A percentile compares a stretch with the other conserved stretches of the same genome.
Conservation (phyloP, 2,329 filamentous ascomycete species). For the Lecanosticta acicola region DNA sequence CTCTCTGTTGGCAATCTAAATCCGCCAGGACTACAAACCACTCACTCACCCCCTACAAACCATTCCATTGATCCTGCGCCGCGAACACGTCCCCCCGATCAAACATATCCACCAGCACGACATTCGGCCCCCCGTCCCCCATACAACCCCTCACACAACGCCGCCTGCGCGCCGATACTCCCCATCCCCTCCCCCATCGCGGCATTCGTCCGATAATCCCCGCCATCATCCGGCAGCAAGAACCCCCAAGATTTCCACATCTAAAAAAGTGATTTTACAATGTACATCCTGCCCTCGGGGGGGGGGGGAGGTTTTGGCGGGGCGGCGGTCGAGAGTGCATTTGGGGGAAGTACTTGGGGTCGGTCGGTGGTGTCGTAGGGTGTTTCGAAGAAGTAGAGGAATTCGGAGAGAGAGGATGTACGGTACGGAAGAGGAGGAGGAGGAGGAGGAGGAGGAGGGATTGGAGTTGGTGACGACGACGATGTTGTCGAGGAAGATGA, state of each 20-base stretch:
- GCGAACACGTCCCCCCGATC: conserved; percentile 40
- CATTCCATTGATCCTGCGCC: conserved; percentile 39
- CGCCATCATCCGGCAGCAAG: conserved; percentile 37
- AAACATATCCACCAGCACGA: conserved; percentile 43
- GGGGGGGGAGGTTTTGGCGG: too few relatives aligned
- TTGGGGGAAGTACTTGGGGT: too few relatives aligned
- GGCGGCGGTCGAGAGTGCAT: too few relatives aligned
- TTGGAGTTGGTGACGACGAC: conserved; percentile 71
- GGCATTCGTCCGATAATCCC: conserved; percentile 39
- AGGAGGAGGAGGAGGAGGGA: too few relatives aligned
- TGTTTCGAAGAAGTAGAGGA: conserved; percentile 44
- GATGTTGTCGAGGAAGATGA: conserved; percentile 77
- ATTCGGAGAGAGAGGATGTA: too few relatives aligned
- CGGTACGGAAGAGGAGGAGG: too few relatives aligned
- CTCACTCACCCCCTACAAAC: conserved; percentile 1
- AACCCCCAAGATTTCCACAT: conserved; percentile 34
- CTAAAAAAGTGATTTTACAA: conserved; percentile 46
- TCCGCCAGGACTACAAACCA: too few relatives aligned
- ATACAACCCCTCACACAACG: conserved; percentile 36
- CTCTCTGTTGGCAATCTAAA: too few relatives aligned
- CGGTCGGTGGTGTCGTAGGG: conserved; percentile 36
- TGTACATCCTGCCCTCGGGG: conserved; percentile 40
- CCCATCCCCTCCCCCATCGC: conserved; percentile 42
- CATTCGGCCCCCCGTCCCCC: conserved; percentile 35
- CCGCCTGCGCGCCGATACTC: conserved; percentile 41